A percentile compares a stretch with the other conserved stretches of the same genome.
phyloP scores from a whole-genome alignment of 768 basidiomycete genomes.

The Phaffia australis region DNA sequence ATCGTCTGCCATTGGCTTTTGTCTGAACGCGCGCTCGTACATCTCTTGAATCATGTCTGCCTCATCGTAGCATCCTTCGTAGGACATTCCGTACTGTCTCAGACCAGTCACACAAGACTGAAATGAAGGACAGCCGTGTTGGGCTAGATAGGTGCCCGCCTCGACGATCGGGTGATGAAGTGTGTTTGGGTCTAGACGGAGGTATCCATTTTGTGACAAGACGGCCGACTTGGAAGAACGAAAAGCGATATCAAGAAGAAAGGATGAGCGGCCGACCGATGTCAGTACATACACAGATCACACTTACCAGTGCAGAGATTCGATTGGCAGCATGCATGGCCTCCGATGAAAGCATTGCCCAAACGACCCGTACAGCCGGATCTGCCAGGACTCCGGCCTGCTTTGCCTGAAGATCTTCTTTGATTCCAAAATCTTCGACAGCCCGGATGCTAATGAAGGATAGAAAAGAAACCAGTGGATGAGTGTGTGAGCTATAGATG shows the following conservation, averaged over 20 bases:
- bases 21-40: slow-evolving; percentile 35
- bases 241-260: slow-evolving; percentile 6
- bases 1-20: too few relatives aligned
- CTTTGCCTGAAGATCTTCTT: slow-evolving; percentile 48
- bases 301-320: slow-evolving; percentile 70
- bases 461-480: background rate
- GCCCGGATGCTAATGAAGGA: slow-evolving; percentile 67
- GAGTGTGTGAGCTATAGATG: background rate
- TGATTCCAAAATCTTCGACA: slow-evolving; percentile 71
- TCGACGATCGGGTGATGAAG: slow-evolving; percentile 79
- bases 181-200: slow-evolving; percentile 52
- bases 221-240: slow-evolving; percentile 53
- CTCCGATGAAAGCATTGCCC: slow-evolving; percentile 59
- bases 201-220: slow-evolving; percentile 72
- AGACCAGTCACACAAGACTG: slow-evolving; percentile 72
- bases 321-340: slow-evolving; percentile 73
- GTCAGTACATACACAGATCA: background rate
- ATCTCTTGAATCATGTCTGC: slow-evolving; percentile 53
- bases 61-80: slow-evolving; percentile 67
- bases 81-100: slow-evolving; percentile 59
- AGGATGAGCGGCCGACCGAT: background rate
- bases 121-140: slow-evolving; percentile 71
- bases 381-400: slow-evolving; percentile 38
- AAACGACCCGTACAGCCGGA: slow-evolving; percentile 45
- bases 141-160: slow-evolving; percentile 69